Evolutionary conservation across 768 basidiomycete genomes (phyloP).

Genomic region (Galerina sulciceps): DNA sequence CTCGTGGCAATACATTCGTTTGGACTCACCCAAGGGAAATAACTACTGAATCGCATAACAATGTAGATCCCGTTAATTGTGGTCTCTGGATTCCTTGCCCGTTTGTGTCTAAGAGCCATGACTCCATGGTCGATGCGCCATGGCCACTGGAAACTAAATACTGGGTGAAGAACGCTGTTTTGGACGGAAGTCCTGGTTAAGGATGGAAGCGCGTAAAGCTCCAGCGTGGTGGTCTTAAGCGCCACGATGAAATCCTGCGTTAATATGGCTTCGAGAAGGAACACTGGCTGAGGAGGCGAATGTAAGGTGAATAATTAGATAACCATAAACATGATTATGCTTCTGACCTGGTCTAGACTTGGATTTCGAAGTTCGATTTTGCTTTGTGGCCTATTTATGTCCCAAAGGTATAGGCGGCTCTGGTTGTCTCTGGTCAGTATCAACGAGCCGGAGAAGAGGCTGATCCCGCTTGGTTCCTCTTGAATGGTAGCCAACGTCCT

Average conservation of each 20-base stretch:
- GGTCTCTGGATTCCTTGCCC: slow-evolving; percentile 10
- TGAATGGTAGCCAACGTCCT: slow-evolving; percentile 30
- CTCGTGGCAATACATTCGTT: background rate
- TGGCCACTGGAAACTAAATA: slow-evolving; percentile 51
- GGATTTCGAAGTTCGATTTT: slow-evolving; percentile 42
- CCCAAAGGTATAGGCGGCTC: slow-evolving; percentile 39
- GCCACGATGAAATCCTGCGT: slow-evolving; percentile 48
- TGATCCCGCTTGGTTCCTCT: slow-evolving; percentile 35
- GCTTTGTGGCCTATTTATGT: slow-evolving; percentile 30
- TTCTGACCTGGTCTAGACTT: slow-evolving; percentile 32
- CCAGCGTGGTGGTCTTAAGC: slow-evolving; percentile 43
- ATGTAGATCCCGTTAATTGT: slow-evolving; percentile 46
- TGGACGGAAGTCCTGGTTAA: slow-evolving; percentile 23
- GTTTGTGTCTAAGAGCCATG: slow-evolving; percentile 30
- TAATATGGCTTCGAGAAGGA: slow-evolving; percentile 42
- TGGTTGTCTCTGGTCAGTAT: slow-evolving; percentile 40
- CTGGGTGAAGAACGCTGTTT: slow-evolving; percentile 40
- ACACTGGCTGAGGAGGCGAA: slow-evolving; percentile 5
- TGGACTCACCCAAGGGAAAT: slow-evolving; percentile 55
- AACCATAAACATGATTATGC: background rate
- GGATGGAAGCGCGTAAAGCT: slow-evolving; percentile 43
- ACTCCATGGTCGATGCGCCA: slow-evolving; percentile 61
- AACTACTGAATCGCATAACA: slow-evolving; percentile 62
- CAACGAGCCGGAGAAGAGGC: slow-evolving; percentile 38
- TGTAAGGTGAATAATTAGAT: background rate